Evolutionary conservation across 495 filamentous ascomycete genomes (phyloP).

Genomic region (Chlorociboria aeruginascens): DNA sequence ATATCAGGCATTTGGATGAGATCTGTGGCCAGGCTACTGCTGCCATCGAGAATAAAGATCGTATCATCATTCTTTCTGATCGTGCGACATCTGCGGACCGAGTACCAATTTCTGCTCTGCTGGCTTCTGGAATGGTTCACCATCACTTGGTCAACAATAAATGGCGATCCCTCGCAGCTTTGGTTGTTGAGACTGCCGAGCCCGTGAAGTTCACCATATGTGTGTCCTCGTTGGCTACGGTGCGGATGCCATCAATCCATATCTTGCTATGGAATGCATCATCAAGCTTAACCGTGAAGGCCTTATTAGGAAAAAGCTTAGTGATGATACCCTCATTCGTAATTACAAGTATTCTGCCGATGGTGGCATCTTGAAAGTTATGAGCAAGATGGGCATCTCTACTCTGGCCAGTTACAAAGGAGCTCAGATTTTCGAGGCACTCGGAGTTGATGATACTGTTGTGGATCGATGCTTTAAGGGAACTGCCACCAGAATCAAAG

Average conservation of each 20-base stretch:
- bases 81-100: conserved; percentile 74
- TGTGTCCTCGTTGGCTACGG: conserved; percentile 95
- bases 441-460: conserved; percentile 89
- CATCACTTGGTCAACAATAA: conserved; percentile 96
- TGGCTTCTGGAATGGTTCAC: conserved; percentile 92
- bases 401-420: conserved; percentile 98
- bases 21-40: conserved; percentile 83
- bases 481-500: conserved; percentile 90
- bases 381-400: conserved; percentile 99
- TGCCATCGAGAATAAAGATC: conserved; percentile 74
- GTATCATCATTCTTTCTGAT: conserved; percentile 84
- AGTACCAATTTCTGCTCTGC: conserved; percentile 75
- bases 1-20: conserved; percentile 76
- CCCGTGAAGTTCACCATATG: conserved; percentile 98
- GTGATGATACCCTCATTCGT: conserved; percentile 73
- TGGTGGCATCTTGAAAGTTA: conserved; percentile 97
- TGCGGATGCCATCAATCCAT: conserved; percentile 92
- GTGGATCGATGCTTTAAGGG: conserved; percentile 96
- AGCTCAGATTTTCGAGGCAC: conserved; percentile 98
- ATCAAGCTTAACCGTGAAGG: conserved; percentile 96
- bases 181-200: conserved; percentile 94
- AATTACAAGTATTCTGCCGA: conserved; percentile 99
- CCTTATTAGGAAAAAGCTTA: conserved; percentile 80
- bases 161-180: conserved; percentile 80
- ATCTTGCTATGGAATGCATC: conserved; percentile 95